phyloP scores from a whole-genome alignment of 2,329 filamentous ascomycete species.

The Lizonia empirigonia region DNA sequence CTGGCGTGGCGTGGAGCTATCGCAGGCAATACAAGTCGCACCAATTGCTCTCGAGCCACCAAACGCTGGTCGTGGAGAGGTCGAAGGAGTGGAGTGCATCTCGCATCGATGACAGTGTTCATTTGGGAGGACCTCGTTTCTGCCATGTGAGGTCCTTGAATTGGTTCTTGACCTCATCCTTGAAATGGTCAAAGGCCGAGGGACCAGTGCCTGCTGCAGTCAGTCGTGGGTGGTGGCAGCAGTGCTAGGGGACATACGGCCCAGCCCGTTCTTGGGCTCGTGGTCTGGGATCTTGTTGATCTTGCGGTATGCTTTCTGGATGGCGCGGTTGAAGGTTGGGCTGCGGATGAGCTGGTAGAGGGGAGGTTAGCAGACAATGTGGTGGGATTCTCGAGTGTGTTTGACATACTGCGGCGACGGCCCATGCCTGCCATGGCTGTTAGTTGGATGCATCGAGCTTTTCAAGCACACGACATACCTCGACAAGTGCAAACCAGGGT shows the following conservation, averaged over 20 bases:
- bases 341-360: slow-evolving; percentile 56
- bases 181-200: slow-evolving; percentile 57
- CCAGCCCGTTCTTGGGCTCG: slow-evolving; percentile 45
- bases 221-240: slow-evolving; percentile 6
- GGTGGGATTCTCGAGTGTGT: not conserved
- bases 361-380: slow-evolving; percentile 5
- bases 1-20: not conserved
- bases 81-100: not conserved
- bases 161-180: slow-evolving; percentile 59
- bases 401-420: slow-evolving; percentile 42
- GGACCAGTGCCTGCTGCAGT: slow-evolving; percentile 37
- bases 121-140: slow-evolving; percentile 36
- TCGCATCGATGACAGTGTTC: not conserved
- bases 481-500: slow-evolving; percentile 41
- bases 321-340: slow-evolving; percentile 60
- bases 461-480: slow-evolving; percentile 30
- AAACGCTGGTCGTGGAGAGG: not conserved
- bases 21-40: not conserved
- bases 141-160: slow-evolving; percentile 49
- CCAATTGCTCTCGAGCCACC: not conserved
- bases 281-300: slow-evolving; percentile 54
- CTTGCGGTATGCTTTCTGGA: slow-evolving; percentile 57
- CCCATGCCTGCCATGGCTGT: slow-evolving; percentile 44
- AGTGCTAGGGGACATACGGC: slow-evolving; percentile 54
- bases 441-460: slow-evolving; percentile 17